Evolutionary conservation across 768 basidiomycete species (phyloP).

Genomic region (Phaffia australis): DNA sequence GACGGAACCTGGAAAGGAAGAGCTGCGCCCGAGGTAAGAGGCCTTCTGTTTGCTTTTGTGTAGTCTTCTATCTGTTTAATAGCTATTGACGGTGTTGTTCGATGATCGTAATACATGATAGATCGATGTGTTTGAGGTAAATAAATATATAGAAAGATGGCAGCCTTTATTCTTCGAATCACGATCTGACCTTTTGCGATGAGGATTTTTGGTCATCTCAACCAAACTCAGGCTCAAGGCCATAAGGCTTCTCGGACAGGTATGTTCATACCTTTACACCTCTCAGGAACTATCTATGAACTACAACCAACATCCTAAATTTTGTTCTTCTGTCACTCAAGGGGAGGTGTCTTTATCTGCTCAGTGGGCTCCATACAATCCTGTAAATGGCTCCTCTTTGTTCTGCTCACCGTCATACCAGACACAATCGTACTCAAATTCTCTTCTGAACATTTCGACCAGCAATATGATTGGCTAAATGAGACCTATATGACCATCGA

Average conservation of each 20-base stretch:
- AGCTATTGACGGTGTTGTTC: neutral
- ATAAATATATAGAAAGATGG: conserved; percentile 40
- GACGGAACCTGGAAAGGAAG: conserved; percentile 44
- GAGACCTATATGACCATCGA: conserved; percentile 9
- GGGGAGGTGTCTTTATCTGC: neutral
- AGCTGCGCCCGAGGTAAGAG: conserved; percentile 57
- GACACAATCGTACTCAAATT: neutral
- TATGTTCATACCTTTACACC: too few relatives aligned
- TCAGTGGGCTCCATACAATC: conserved; percentile 5
- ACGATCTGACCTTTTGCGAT: too few relatives aligned
- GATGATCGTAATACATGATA: neutral
- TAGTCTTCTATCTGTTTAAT: neutral
- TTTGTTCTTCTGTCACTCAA: too few relatives aligned
- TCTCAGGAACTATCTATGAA: too few relatives aligned
- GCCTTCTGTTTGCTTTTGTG: neutral
- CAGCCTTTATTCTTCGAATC: neutral
- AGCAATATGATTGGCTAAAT: neutral
- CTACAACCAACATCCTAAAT: too few relatives aligned
- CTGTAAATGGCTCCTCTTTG: neutral
- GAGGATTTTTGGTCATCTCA: too few relatives aligned
- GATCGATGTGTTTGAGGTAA: conserved; percentile 79
- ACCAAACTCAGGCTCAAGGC: too few relatives aligned
- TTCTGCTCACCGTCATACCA: neutral
- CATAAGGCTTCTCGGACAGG: too few relatives aligned
- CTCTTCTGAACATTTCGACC: neutral